A percentile compares a stretch with the other conserved stretches of the same genome.
Evolutionary conservation across 345 rosid genomes (phyloP).

Genomic region (Rhodomyrtus tomentosa): DNA sequence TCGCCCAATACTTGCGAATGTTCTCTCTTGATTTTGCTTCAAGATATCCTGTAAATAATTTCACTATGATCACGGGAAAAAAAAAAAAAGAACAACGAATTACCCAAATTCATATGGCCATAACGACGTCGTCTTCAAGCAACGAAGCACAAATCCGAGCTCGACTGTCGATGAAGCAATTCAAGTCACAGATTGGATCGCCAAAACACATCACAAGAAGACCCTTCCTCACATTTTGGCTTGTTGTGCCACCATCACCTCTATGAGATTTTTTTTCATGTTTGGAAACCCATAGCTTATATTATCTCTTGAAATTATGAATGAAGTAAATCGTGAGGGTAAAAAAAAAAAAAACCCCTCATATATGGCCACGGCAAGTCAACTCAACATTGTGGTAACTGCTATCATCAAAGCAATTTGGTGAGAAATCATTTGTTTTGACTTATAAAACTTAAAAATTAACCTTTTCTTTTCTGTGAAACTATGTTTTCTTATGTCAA

Average conservation of each 20-base stretch:
- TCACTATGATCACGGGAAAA: neutral
- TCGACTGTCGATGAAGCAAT: no score
- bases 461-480: neutral
- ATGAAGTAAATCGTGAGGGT: no score
- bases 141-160: no score
- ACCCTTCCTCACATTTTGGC: no score
- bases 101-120: neutral
- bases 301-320: no score
- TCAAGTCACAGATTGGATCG: no score
- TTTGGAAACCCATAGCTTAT: no score
- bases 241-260: no score
- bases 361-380: neutral
- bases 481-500: neutral
- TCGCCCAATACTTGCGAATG: neutral
- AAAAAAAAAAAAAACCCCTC: fast-evolving
- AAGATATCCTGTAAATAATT: no score
- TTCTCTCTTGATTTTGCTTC: neutral
- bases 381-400: neutral
- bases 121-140: no score
- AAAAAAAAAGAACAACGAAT: neutral
- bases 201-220: no score
- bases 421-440: neutral
- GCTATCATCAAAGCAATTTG: neutral
- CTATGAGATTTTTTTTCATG: no score
- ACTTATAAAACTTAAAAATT: neutral